phyloP scores from a whole-genome alignment of 345 rosid species.

The Raphanus raphanistrum region DNA sequence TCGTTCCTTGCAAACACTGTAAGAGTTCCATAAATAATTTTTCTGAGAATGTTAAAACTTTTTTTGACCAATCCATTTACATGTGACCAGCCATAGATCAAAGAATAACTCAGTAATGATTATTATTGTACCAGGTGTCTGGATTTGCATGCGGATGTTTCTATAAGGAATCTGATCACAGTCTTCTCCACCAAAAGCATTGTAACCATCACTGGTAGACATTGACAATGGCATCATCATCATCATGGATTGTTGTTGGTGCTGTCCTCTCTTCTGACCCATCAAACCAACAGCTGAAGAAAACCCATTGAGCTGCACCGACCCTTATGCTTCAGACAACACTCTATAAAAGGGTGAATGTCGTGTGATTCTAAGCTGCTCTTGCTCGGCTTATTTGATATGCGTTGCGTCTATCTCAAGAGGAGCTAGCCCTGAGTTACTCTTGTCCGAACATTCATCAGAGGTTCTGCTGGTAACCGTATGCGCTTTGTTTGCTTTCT shows the following conservation, averaged over 20 bases:
- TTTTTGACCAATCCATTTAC: no score
- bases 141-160: slow-evolving; percentile 52
- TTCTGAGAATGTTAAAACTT: no score
- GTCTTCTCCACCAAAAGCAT: slow-evolving; percentile 96
- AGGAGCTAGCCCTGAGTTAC: slow-evolving; percentile 72
- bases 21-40: no score
- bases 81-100: slow-evolving; percentile 2
- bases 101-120: slow-evolving; percentile 3
- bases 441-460: slow-evolving; percentile 46
- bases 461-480: slow-evolving; percentile 72
- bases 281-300: slow-evolving; percentile 43
- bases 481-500: slow-evolving; percentile 65
- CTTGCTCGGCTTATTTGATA: slow-evolving; percentile 82
- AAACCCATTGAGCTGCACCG: slow-evolving; percentile 55
- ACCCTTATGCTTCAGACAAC: slow-evolving; percentile 73
- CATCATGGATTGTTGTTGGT: slow-evolving; percentile 41
- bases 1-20: no score
- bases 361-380: slow-evolving; percentile 64
- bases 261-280: slow-evolving; percentile 35
- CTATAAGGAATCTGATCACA: slow-evolving; percentile 86
- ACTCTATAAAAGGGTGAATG: slow-evolving; percentile 74
- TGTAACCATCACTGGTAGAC: slow-evolving; percentile 68
- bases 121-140: slow-evolving; percentile 13
- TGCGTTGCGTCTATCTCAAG: slow-evolving; percentile 89
- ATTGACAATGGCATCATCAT: slow-evolving; percentile 46